Base-by-base conservation (phyloP, 306 rosid species). In the Cicer chorassanicum region DNA sequence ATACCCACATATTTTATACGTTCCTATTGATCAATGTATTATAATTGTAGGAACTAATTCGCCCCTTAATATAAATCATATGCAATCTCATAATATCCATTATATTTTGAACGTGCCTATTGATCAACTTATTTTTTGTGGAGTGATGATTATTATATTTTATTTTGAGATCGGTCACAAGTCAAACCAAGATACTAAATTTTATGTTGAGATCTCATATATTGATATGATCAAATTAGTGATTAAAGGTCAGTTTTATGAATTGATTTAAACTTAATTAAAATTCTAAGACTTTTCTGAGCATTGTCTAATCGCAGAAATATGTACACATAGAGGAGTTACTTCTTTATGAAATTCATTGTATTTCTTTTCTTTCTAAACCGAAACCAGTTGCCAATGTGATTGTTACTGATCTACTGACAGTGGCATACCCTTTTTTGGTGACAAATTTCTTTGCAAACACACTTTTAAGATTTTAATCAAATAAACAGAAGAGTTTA, bases 381-480 rank as follows among this genome's bases (percentile, higher is more conserved):
- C 11, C 11, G 36, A 41, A 64, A 9, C 34, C 15, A 34, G 2
- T 43, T 53, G 34, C 34, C 34, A 21, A 66, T 43, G 39, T 65
- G 36, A 65, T 43, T 19, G 0, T 9, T 44, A 65, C 40, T 65
- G 39, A 66, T 41, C 69, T 40, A 64, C 66, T 2, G 49, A 9
- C 34, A 40, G 48, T 64, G 19, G 55, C 41, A 44, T 43, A 21
- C 9, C 8, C 10, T 48, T 68, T 68, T 68, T 21, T 42, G 4
- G 60, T 36, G 16, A 51, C 34, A 34, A 14, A 4, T 14, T 70
- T 38, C 36, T 70, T 70, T 7, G 6, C 48, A 70, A 38, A 51
- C 44, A 72, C 7, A 43, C 44, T 16, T 16, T 39, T 72, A 15
- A 57, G 7, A 45, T 60, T 73, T 73, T 73, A 45, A 60, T 40